These are phyloP conservation scores for Crithidia acanthocephali DNA, from an alignment of 208 protist species.

Conservation along the genomic window DNA sequence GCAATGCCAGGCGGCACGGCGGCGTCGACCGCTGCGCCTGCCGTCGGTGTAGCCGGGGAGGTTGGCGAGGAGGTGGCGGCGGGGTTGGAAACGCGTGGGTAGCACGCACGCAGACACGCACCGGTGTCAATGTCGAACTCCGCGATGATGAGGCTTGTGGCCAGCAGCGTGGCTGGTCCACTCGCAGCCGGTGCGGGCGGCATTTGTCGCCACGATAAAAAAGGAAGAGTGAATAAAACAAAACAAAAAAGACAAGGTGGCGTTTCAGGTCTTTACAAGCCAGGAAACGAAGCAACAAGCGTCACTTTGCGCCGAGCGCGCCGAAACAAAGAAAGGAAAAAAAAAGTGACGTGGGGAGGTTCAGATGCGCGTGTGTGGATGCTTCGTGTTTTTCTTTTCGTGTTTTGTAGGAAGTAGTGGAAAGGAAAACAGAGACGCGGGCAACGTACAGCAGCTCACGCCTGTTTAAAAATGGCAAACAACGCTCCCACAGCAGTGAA, in stretches of 20 bases:
- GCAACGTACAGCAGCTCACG: no score
- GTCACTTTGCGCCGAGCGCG: no score
- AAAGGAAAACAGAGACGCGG: no score
- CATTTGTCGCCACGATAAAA: conserved; percentile 1
- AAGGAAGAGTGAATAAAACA: neutral
- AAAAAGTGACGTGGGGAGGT: no score
- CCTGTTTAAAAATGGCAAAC: no score
- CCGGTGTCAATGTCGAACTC: conserved; percentile 87
- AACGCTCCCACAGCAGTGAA: no score
- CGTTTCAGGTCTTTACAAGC: no score
- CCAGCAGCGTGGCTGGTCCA: conserved; percentile 30
- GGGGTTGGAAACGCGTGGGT: conserved; percentile 26
- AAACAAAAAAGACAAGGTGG: neutral
- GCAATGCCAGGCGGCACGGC: conserved; percentile 25
- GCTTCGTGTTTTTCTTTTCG: no score
- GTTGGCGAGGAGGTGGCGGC: neutral
- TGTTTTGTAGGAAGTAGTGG: no score
- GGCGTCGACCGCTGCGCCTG: conserved; percentile 6
- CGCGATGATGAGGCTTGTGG: conserved; percentile 52
- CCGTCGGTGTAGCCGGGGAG: neutral
- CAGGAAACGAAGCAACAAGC: no score
- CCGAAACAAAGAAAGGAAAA: no score
- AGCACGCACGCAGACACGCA: conserved; percentile 60
- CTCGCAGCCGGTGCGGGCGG: neutral
- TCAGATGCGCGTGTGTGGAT: no score